A percentile compares a stretch with the other conserved stretches of the same genome.
These are phyloP conservation scores for Chondrus crispus DNA, from an alignment of 23 red algal genomes.

Conservation along the genomic window DNA sequence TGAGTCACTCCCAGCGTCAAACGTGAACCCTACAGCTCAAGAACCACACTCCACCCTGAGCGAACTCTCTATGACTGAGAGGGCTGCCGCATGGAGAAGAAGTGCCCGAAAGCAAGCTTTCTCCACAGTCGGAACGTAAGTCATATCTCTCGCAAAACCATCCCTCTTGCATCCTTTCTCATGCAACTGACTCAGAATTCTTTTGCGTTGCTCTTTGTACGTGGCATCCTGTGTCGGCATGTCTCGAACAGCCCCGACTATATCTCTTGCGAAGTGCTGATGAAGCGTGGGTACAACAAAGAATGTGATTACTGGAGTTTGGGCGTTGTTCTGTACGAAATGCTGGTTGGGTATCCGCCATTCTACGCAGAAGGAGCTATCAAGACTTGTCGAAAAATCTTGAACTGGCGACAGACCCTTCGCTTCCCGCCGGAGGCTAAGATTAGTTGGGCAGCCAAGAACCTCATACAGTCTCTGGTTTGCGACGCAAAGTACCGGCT, in stretches of 20 bases:
- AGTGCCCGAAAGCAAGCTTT: slow-evolving; percentile 80
- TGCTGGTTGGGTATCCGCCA: slow-evolving; percentile 96
- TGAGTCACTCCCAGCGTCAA: slow-evolving; percentile 13
- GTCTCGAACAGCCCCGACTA: slow-evolving; percentile 74
- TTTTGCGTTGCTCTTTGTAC: background rate
- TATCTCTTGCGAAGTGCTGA: slow-evolving; percentile 93
- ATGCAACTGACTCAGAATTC: background rate
- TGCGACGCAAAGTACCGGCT: slow-evolving; percentile 89
- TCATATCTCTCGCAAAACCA: background rate
- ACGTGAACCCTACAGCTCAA: background rate
- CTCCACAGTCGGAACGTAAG: slow-evolving; percentile 94
- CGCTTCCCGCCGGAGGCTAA: slow-evolving; percentile 88
- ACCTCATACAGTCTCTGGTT: slow-evolving; percentile 82
- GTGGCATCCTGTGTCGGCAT: background rate
- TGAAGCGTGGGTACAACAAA: slow-evolving; percentile 93
- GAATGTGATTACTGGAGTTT: slow-evolving; percentile 99
- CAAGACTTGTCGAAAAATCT: slow-evolving; percentile 96
- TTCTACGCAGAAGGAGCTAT: slow-evolving; percentile 97
- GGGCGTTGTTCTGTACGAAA: slow-evolving; percentile 95
- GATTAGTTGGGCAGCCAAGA: slow-evolving; percentile 78
- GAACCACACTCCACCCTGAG: slow-evolving; percentile 12
- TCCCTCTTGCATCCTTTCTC: background rate
- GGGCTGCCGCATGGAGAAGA: slow-evolving; percentile 82
- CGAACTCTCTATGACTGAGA: slow-evolving; percentile 69
- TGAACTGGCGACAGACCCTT: slow-evolving; percentile 90